Evolutionary conservation across 805 yeast genomes (phyloP).

Genomic region (Teunomyces stri): DNA sequence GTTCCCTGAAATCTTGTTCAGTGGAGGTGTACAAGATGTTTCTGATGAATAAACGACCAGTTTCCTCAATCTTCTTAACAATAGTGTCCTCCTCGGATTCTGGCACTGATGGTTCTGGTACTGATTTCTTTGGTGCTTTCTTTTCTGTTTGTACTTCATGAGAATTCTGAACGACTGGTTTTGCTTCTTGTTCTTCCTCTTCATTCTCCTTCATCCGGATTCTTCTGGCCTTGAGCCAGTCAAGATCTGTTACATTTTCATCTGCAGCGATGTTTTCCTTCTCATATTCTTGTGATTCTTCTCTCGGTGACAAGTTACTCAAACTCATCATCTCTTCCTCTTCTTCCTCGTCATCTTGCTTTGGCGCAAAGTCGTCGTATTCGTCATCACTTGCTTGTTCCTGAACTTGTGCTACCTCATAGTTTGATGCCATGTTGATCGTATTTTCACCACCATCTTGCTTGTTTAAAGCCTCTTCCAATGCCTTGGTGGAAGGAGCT

Average conservation of each 20-base stretch:
- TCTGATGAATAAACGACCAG: constrained; percentile 85
- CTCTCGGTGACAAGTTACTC: constrained; percentile 17
- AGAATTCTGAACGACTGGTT: not conserved
- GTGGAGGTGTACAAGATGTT: constrained; percentile 77
- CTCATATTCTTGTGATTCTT: constrained; percentile 6
- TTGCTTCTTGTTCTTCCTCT: constrained; percentile 16
- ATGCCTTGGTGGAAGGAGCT: constrained; percentile 43
- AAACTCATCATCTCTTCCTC: constrained; percentile 52
- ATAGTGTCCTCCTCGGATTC: constrained; percentile 45
- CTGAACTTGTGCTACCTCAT: constrained; percentile 36
- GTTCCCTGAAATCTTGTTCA: constrained; percentile 69
- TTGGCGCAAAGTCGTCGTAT: constrained; percentile 44
- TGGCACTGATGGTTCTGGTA: constrained; percentile 9
- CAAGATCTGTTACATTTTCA: constrained; percentile 66
- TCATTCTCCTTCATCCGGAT: constrained; percentile 54
- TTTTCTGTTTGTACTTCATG: not conserved
- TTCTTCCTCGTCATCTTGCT: constrained; percentile 29
- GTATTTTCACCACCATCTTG: constrained; percentile 14
- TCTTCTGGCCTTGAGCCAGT: constrained; percentile 81
- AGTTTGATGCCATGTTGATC: constrained; percentile 6
- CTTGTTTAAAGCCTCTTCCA: constrained; percentile 41
- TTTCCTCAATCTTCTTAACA: constrained; percentile 51
- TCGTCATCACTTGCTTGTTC: constrained; percentile 53
- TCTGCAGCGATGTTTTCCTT: constrained; percentile 38
- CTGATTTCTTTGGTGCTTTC: not conserved